Percentiles rank a stretch among this genome's conserved stretches.
These are phyloP conservation scores for Termitomyces sp. DNA, from an alignment of 768 basidiomycete genomes.

Conservation along the genomic window DNA sequence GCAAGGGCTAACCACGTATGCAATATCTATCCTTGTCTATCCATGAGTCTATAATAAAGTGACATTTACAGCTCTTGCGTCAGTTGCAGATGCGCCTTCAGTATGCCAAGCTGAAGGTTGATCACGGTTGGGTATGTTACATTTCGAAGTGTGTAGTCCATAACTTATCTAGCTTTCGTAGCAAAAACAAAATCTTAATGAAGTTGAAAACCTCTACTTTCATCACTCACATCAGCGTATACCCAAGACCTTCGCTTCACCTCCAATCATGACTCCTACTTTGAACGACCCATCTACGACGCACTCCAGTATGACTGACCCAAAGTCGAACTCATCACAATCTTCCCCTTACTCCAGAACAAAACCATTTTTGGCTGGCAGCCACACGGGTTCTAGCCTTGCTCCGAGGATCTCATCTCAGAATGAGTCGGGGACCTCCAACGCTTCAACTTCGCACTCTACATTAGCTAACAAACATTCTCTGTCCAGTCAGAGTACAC, in stretches of 20 bases:
- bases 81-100: slow-evolving; percentile 71
- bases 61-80: slow-evolving; percentile 47
- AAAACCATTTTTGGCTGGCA: slow-evolving; percentile 9
- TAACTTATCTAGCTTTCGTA: slow-evolving; percentile 17
- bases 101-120: slow-evolving; percentile 74
- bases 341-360: slow-evolving; percentile 25
- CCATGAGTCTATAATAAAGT: neutral
- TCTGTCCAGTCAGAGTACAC: neutral
- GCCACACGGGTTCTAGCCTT: slow-evolving; percentile 1
- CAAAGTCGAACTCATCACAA: slow-evolving; percentile 13
- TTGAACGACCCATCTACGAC: slow-evolving; percentile 13
- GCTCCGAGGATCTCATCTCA: neutral
- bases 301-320: slow-evolving; percentile 4
- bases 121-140: slow-evolving; percentile 69
- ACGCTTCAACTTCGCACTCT: neutral
- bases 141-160: neutral
- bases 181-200: slow-evolving; percentile 76
- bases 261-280: slow-evolving; percentile 18
- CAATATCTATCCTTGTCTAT: neutral
- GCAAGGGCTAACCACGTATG: slow-evolving; percentile 55
- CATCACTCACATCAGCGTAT: slow-evolving; percentile 56
- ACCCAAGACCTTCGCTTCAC: slow-evolving; percentile 19
- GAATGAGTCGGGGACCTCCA: neutral
- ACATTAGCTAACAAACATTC: neutral
- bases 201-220: slow-evolving; percentile 81